These are phyloP conservation scores for Umbilicus rupestris DNA, from an alignment of 164 flowering plant species.

Conservation along the genomic window DNA sequence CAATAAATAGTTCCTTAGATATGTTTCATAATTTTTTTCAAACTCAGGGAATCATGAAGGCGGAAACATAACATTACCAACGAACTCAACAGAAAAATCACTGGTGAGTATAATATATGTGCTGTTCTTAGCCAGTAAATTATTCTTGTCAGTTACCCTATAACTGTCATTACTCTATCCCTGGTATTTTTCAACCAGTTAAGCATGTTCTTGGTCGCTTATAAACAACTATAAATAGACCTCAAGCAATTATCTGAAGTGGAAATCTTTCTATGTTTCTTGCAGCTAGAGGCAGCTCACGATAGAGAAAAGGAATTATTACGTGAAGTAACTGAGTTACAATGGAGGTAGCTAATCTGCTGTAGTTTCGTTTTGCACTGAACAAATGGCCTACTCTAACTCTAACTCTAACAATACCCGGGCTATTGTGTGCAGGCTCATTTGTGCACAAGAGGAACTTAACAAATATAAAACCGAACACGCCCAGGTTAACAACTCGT, in stretches of 20 bases:
- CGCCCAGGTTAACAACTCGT: slow-evolving; percentile 23
- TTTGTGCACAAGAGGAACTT: slow-evolving; percentile 58
- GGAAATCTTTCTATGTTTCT: slow-evolving; percentile 6
- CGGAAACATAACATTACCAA: not conserved
- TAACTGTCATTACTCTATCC: not conserved
- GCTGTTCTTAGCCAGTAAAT: not conserved
- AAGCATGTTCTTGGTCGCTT: no score
- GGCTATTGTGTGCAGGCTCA: slow-evolving; percentile 35
- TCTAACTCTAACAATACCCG: not conserved
- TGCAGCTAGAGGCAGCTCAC: slow-evolving; percentile 70
- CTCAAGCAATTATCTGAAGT: not conserved
- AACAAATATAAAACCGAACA: slow-evolving; percentile 48
- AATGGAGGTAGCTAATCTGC: slow-evolving; percentile 45
- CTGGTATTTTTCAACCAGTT: not conserved
- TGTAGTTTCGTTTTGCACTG: not conserved
- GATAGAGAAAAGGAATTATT: slow-evolving; percentile 72
- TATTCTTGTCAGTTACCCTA: not conserved
- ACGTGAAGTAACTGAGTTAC: slow-evolving; percentile 62
- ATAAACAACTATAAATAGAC: not conserved
- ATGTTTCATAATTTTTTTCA: not conserved
- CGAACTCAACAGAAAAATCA: slow-evolving; percentile 1
- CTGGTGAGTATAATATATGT: not conserved
- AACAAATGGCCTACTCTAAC: not conserved
- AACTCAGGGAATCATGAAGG: not conserved
- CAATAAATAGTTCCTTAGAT: not conserved